Conservation (phyloP, 225 moss, liverwort and hornwort species). For the Neckera pumila region DNA sequence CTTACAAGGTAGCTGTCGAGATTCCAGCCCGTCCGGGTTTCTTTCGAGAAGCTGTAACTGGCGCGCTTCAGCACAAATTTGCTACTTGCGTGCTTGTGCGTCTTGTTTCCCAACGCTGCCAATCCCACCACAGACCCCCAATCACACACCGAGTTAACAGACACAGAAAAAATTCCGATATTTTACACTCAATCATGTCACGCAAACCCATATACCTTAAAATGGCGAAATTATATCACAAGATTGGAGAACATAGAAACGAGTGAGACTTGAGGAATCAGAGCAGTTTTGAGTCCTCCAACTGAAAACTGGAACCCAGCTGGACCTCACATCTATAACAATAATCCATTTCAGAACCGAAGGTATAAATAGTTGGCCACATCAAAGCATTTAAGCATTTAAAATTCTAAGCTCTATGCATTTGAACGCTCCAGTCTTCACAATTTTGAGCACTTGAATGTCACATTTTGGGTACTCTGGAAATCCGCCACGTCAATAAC, state of each 20-base stretch:
- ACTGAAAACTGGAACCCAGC: neutral
- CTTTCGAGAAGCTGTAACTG: constrained; percentile 7
- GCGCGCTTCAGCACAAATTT: constrained; percentile 8
- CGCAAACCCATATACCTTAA: neutral
- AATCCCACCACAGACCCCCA: neutral
- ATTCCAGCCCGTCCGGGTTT: neutral
- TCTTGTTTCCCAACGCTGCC: constrained; percentile 1
- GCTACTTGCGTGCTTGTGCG: constrained; percentile 1
- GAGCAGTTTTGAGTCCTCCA: neutral
- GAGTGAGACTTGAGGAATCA: neutral
- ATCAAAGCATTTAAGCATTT: neutral
- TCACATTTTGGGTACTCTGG: neutral
- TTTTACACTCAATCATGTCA: neutral
- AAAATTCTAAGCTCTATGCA: neutral
- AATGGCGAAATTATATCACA: neutral
- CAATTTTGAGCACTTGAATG: no score
- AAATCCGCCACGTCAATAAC: neutral
- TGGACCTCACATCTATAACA: no score
- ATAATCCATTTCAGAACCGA: neutral
- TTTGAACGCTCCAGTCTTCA: neutral
- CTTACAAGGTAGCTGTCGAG: constrained; percentile 8
- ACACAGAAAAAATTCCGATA: neutral
- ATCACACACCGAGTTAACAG: neutral
- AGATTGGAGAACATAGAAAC: neutral
- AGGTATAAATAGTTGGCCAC: neutral